Conservation (phyloP, 768 basidiomycete species). For the Boletus reticuloceps region DNA sequence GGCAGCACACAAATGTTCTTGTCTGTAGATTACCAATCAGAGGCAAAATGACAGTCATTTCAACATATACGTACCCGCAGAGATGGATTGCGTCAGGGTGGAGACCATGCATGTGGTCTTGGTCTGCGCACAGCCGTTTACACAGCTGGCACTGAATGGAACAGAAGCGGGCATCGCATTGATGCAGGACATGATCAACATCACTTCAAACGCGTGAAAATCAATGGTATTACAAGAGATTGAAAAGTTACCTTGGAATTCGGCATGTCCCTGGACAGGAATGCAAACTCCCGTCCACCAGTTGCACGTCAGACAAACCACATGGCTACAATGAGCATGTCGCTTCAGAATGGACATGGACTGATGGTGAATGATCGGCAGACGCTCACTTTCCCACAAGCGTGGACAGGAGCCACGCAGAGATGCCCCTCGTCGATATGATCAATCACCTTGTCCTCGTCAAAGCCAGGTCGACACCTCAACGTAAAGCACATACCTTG, state of each 20-base stretch:
- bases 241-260: conserved; percentile 37
- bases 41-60: not conserved
- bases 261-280: conserved; percentile 43
- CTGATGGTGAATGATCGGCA: no score
- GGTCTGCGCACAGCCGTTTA: conserved; percentile 47
- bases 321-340: conserved; percentile 36
- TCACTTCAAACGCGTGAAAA: conserved; percentile 33
- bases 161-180: conserved; percentile 51
- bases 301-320: conserved; percentile 30
- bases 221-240: not conserved
- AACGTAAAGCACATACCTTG: conserved; percentile 35
- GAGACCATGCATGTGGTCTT: conserved; percentile 54
- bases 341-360: not conserved
- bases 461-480: not conserved
- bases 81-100: conserved; percentile 42
- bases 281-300: conserved; percentile 32
- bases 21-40: conserved; percentile 31
- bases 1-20: conserved; percentile 47
- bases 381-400: conserved; percentile 48
- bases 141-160: conserved; percentile 55
- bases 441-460: conserved; percentile 32
- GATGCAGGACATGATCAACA: conserved; percentile 42
- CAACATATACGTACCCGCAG: conserved; percentile 46
- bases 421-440: conserved; percentile 50
- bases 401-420: conserved; percentile 52